Evolutionary conservation across 2,329 filamentous ascomycete genomes (phyloP), one percentile per base, ranked within the genome.

Genomic region (Exophiala bonariae): DNA sequence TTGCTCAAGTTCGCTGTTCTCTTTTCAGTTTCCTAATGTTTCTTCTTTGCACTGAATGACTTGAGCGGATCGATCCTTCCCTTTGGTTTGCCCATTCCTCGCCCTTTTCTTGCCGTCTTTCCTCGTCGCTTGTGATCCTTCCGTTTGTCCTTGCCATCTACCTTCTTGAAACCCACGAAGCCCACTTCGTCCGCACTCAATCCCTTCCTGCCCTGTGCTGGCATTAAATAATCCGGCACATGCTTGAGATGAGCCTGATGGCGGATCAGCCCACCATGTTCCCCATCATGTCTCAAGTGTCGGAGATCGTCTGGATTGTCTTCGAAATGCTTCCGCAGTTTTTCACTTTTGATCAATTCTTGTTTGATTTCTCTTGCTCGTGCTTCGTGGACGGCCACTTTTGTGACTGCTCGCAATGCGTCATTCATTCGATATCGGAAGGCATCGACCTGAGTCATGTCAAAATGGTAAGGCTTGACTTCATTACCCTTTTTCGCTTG

Each of bases 381-480:
- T 2, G 93, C 92, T 73, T 96, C 91, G 55, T 92, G 86, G 35
- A 99, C 82, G 0, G 92, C 87, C 19, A 95, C 86, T 49, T 87
- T 83, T 8, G 93, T 99, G 2, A 99, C 90, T 0, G 90, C 86
- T 54, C 91, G 82, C 32, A 99, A 74, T 0, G 92, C 93, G 66
- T 97, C 93, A 43, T 89, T 87, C 81, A 96, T 89, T 57, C 93
- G 86, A 70, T 99, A 99, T 16, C 92, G 80, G 75, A 99, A 97
- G 3, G 88, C 87, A 57, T 96, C 90, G 17, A 99, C 83, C 62
- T 95, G 89, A 64, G 86, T 83, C 85, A 95, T 95, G 70, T 96
- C 91, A 64, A 99, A 96, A 60, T 86, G 83, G 73, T 96, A 99
- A 9, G 90, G 88, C 64, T 93, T 87, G 23, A 97, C 77, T 63